These are phyloP conservation scores for Fusarium tanahbumbuense DNA, from an alignment of 2,329 filamentous ascomycete species.

Conservation along the genomic window DNA sequence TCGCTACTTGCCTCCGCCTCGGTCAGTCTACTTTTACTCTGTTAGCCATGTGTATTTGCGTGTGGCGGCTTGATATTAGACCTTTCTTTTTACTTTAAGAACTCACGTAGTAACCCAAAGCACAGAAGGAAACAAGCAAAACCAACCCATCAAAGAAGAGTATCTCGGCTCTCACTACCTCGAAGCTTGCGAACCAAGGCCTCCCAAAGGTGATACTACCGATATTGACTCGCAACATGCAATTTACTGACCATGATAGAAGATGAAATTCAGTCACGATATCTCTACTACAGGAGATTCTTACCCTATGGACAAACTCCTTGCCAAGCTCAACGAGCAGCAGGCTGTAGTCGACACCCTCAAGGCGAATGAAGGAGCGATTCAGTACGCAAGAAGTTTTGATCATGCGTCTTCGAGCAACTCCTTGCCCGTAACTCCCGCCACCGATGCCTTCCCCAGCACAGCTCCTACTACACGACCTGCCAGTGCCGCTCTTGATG, in stretches of 20 bases:
- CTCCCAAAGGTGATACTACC: slow-evolving; percentile 61
- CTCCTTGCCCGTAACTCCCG: slow-evolving; percentile 72
- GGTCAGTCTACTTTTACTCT: slow-evolving; percentile 35
- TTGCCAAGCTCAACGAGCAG: slow-evolving; percentile 80
- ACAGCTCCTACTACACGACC: slow-evolving; percentile 63
- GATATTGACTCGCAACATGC: neutral
- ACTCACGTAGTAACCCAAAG: slow-evolving; percentile 1
- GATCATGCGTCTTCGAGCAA: slow-evolving; percentile 66
- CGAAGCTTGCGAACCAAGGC: slow-evolving; percentile 67
- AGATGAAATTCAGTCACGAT: slow-evolving; percentile 62
- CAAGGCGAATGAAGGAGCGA: slow-evolving; percentile 56
- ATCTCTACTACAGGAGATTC: slow-evolving; percentile 51
- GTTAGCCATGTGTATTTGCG: neutral
- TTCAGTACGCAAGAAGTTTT: slow-evolving; percentile 50
- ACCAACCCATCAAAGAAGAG: slow-evolving; percentile 54
- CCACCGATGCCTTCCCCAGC: slow-evolving; percentile 64
- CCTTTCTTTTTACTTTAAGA: neutral
- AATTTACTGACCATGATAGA: slow-evolving; percentile 52
- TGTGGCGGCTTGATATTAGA: neutral
- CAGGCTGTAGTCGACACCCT: slow-evolving; percentile 66
- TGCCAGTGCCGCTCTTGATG: slow-evolving; percentile 62
- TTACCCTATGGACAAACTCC: slow-evolving; percentile 75
- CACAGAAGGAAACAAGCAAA: slow-evolving; percentile 39
- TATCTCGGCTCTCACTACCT: slow-evolving; percentile 62
- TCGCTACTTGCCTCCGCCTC: slow-evolving; percentile 19